A percentile compares a stretch with the other conserved stretches of the same genome.
phyloP scores from a whole-genome alignment of 2,329 filamentous ascomycete genomes.

The Lecanicillium sp. region DNA sequence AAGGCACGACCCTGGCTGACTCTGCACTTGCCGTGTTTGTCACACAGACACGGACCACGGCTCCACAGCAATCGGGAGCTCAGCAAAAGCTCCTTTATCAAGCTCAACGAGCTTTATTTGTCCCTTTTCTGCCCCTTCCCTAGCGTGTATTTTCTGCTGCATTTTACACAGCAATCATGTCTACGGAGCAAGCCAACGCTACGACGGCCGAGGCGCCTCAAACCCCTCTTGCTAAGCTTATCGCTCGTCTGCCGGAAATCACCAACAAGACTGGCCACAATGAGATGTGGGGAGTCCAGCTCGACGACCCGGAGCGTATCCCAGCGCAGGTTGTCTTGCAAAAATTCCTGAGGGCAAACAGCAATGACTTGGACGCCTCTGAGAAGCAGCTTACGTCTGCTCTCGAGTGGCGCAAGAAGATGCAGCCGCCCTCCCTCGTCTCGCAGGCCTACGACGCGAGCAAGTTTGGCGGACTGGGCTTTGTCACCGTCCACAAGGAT shows the following conservation, averaged over 20 bases:
- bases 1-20: too few relatives aligned
- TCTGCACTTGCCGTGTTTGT: too few relatives aligned
- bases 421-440: constrained; percentile 60
- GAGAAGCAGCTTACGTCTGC: constrained; percentile 72
- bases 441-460: constrained; percentile 53
- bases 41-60: too few relatives aligned
- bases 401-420: constrained; percentile 73
- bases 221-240: constrained; percentile 44
- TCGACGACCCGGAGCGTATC: constrained; percentile 50
- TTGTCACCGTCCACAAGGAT: constrained; percentile 62
- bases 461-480: constrained; percentile 75
- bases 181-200: constrained; percentile 17
- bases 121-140: neutral
- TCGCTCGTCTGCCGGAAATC: constrained; percentile 49
- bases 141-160: too few relatives aligned
- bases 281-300: constrained; percentile 82
- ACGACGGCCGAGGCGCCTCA: constrained; percentile 13
- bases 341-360: constrained; percentile 90
- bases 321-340: constrained; percentile 79
- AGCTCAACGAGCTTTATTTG: too few relatives aligned
- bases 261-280: constrained; percentile 48
- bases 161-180: constrained; percentile 18
- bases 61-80: too few relatives aligned
- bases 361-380: constrained; percentile 63
- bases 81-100: too few relatives aligned